phyloP scores from a whole-genome alignment of 2,329 filamentous ascomycete species.

The Talaromyces sp. region DNA sequence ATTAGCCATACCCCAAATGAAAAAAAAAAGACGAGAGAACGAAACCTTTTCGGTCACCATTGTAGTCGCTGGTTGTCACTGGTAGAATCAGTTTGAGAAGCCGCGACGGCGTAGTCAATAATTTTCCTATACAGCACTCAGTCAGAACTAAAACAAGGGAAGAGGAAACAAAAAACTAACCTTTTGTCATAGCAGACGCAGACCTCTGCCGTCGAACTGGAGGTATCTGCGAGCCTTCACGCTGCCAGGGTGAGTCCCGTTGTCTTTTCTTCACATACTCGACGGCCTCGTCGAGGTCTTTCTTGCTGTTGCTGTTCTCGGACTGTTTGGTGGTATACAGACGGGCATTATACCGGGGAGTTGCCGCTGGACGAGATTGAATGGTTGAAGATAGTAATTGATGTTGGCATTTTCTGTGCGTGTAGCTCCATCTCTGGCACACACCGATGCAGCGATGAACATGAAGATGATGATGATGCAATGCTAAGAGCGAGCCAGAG shows the following conservation, averaged over 20 bases:
- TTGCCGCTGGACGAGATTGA: not conserved
- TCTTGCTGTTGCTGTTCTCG: not conserved
- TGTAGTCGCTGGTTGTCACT: conserved; percentile 57
- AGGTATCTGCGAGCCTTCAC: conserved; percentile 55
- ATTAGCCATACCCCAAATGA: not conserved
- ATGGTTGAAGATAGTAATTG: not conserved
- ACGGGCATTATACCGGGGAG: not conserved
- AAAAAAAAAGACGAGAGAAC: not conserved
- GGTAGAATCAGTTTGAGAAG: conserved; percentile 78
- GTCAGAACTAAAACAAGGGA: not conserved
- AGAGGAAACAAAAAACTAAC: conserved; percentile 29
- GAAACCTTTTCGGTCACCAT: conserved; percentile 50
- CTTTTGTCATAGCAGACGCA: conserved; percentile 61
- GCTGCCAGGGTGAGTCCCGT: conserved; percentile 60
- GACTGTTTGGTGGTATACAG: not conserved
- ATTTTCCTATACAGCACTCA: conserved; percentile 52
- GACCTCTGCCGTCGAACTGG: conserved; percentile 47
- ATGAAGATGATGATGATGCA: not conserved
- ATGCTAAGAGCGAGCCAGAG: not conserved
- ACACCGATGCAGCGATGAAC: not conserved
- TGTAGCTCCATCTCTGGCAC: not conserved
- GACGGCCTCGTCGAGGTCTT: conserved; percentile 1
- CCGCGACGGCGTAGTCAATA: conserved; percentile 73
- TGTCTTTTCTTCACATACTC: conserved; percentile 33
- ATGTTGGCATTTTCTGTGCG: not conserved